Conservation (phyloP, 2,329 filamentous ascomycete genomes). For the Fusarium sp. region DNA sequence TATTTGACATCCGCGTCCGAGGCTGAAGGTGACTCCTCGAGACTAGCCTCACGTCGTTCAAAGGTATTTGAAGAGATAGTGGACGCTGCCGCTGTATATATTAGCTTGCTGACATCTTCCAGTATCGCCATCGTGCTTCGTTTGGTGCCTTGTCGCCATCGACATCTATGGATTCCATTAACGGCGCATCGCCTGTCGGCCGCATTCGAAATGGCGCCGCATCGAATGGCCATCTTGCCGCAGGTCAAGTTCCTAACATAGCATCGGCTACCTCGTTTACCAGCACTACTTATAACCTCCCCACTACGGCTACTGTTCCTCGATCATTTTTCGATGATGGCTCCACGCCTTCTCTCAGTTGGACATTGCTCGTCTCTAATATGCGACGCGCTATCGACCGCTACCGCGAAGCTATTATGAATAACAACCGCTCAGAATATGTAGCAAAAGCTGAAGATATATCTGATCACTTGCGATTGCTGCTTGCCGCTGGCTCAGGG, state of each 20-base stretch:
- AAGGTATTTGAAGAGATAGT: conserved; percentile 62
- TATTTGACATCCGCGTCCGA: conserved; percentile 87
- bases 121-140: conserved; percentile 74
- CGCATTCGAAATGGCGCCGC: conserved; percentile 68
- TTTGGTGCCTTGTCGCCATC: conserved; percentile 83
- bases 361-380: conserved; percentile 89
- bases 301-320: conserved; percentile 71
- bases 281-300: conserved; percentile 66
- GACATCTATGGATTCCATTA: conserved; percentile 91
- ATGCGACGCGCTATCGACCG: conserved; percentile 92
- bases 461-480: conserved; percentile 90
- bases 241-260: conserved; percentile 62
- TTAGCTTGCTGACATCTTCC: conserved; percentile 30
- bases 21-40: conserved; percentile 77
- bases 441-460: conserved; percentile 97
- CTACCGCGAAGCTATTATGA: conserved; percentile 89
- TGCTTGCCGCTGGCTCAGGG: conserved; percentile 94
- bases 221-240: conserved; percentile 52
- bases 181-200: conserved; percentile 70
- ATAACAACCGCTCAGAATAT: conserved; percentile 86
- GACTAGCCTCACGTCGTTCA: conserved; percentile 75
- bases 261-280: conserved; percentile 72
- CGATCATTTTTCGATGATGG: conserved; percentile 92
- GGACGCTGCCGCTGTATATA: neutral
- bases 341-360: conserved; percentile 82